Evolutionary conservation across 2,329 filamentous ascomycete species (phyloP).

Genomic region (Tetracladium maxilliforme): DNA sequence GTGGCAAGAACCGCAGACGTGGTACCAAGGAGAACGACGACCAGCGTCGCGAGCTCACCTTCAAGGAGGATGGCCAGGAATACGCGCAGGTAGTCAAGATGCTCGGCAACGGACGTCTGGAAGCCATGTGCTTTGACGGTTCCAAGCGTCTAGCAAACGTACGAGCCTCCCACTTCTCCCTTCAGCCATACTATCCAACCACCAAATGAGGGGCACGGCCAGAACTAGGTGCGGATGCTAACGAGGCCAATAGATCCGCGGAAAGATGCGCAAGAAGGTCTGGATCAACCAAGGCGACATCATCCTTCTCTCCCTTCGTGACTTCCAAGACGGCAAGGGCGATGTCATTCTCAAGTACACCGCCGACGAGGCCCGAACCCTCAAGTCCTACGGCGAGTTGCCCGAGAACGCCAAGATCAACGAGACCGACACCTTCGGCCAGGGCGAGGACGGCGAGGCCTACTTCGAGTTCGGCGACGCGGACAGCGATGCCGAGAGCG

Average conservation of each 20-base stretch:
- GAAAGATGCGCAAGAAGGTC: conserved; percentile 98
- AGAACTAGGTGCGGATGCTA: too few relatives aligned
- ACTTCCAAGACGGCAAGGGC: conserved; percentile 90
- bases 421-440: conserved; percentile 90
- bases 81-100: conserved; percentile 88
- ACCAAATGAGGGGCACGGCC: too few relatives aligned
- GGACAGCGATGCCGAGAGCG: conserved; percentile 44
- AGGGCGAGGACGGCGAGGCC: conserved; percentile 86
- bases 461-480: conserved; percentile 99
- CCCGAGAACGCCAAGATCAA: conserved; percentile 99
- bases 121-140: conserved; percentile 87
- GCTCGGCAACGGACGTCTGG: conserved; percentile 87
- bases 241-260: too few relatives aligned
- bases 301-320: conserved; percentile 73
- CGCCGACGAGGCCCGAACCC: conserved; percentile 83
- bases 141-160: conserved; percentile 70
- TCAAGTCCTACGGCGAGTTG: conserved; percentile 95
- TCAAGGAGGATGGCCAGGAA: conserved; percentile 96
- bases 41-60: conserved; percentile 95
- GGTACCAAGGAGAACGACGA: conserved; percentile 99
- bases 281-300: conserved; percentile 99
- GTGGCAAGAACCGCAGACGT: conserved; percentile 95
- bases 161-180: too few relatives aligned
- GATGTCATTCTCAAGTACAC: conserved; percentile 93
- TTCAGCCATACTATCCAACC: too few relatives aligned